Base-by-base conservation (phyloP, 2,329 filamentous ascomycete species). In the Venturia asperata region DNA sequence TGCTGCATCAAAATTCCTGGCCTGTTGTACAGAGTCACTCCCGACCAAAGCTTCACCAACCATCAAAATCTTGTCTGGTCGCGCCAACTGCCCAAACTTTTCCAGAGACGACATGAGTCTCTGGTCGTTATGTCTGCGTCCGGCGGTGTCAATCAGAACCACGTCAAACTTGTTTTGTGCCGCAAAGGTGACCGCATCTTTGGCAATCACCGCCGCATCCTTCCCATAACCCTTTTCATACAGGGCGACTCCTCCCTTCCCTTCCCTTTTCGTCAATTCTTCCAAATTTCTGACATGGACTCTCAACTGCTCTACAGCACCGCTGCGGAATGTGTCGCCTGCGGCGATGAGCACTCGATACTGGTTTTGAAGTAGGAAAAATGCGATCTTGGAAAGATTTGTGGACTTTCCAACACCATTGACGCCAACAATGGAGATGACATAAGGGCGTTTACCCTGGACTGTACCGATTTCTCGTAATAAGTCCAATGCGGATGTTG, bases 361-460 rank as follows among this genome's bases (percentile, higher is more conserved):
- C 75, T 95, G 92, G 81, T 99, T 99, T 77, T 99, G 93, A 41
- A 99, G 82, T 45, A 99, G 82, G 80, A 99, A 99, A 79, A 94
- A 99, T 76, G 92, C 96, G 70, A 99, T 96, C 77, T 99, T 99
- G 76, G 91, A 93, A 45, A 99, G 82, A 74, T 97, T 97, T 63
- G 94, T 99, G 19, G 92, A 97, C 79, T 99, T 99, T 73, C 94
- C 94, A 45, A 99, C 94, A 64, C 94, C 94, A 75, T 99, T 99
- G 74, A 99, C 94, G 68, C 94, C 94, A 55, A 99, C 94, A 67
- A 99, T 96, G 66, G 92, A 97, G 74, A 99, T 95, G 72, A 97
- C 93, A 74, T 97, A 99, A 55, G 94, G 94, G 4, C 94, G 88
- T 24, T 83, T 30, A 39, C 41, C 77, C 67, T 83, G 82, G 67